A percentile compares a stretch with the other conserved stretches of the same genome.
Conservation (phyloP, 257 asterid species). For the Solanum commersonii region DNA sequence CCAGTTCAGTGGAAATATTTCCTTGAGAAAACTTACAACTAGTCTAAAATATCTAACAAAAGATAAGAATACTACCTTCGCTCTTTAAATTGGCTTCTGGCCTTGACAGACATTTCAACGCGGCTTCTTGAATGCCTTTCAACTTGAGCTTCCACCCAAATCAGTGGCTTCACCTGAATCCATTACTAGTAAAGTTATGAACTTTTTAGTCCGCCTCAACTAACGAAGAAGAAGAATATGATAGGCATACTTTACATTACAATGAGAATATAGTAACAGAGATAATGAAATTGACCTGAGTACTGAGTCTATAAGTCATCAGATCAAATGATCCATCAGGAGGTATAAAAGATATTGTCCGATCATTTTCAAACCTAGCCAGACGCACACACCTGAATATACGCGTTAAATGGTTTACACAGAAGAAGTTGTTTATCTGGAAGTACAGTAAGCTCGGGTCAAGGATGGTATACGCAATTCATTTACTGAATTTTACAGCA, state of each 20-base stretch:
- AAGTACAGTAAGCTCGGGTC: background rate
- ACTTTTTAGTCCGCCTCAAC: background rate
- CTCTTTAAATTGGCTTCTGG: constrained; percentile 95
- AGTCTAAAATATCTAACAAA: background rate
- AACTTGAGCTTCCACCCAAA: constrained; percentile 98
- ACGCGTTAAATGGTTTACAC: constrained; percentile 3
- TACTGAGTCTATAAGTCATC: constrained; percentile 97
- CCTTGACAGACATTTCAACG: constrained; percentile 71
- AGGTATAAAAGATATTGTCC: constrained; percentile 95
- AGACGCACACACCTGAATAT: constrained; percentile 86
- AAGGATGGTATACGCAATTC: background rate
- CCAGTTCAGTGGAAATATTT: background rate
- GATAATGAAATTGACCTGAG: constrained; percentile 53
- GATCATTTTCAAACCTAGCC: constrained; percentile 91
- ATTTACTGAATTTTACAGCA: background rate
- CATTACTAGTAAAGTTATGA: background rate
- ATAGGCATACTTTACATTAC: background rate
- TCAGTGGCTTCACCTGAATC: constrained; percentile 88
- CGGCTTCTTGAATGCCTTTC: constrained; percentile 95
- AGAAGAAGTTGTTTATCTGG: background rate
- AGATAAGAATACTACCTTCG: constrained; percentile 47
- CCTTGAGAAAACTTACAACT: background rate
- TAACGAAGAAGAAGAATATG: background rate
- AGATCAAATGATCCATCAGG: constrained; percentile 99
- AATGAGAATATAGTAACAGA: background rate